These are phyloP conservation scores for Candida methanosorbosa DNA, from an alignment of 805 yeast genomes.

Conservation along the genomic window DNA sequence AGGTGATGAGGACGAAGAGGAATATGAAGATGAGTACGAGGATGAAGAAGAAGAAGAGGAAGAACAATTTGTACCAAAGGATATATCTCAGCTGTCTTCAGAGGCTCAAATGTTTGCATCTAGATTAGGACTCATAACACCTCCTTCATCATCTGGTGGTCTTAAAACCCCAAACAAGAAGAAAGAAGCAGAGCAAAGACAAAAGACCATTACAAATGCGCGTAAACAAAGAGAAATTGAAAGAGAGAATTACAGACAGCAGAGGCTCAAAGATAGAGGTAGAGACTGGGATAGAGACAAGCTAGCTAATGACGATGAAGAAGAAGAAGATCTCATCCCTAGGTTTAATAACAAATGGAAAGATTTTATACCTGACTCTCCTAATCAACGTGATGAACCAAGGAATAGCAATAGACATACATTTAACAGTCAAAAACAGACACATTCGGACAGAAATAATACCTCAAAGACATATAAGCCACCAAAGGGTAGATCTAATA, in stretches of 20 bases:
- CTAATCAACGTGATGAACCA: no score
- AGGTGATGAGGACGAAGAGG: background rate
- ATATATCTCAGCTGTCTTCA: background rate
- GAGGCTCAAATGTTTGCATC: conserved; percentile 1
- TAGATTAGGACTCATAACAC: conserved; percentile 1
- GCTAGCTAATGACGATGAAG: background rate
- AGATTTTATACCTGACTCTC: no score
- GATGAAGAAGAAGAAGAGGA: conserved; percentile 1
- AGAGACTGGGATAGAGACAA: background rate
- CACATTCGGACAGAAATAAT: no score
- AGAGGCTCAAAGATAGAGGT: background rate
- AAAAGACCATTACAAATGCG: no score
- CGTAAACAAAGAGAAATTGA: background rate
- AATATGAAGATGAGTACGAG: background rate
- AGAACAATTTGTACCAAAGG: background rate
- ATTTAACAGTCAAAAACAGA: no score
- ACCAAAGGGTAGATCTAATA: no score
- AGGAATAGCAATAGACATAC: no score
- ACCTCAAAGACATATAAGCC: no score
- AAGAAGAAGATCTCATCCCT: conserved; percentile 1
- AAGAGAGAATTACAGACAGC: conserved; percentile 1
- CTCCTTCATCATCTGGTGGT: no score
- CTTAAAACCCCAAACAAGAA: no score
- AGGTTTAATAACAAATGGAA: conserved; percentile 1
- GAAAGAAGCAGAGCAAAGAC: background rate